These are phyloP conservation scores for Tricholoma saponaceum DNA, from an alignment of 768 basidiomycete genomes.

Conservation along the genomic window DNA sequence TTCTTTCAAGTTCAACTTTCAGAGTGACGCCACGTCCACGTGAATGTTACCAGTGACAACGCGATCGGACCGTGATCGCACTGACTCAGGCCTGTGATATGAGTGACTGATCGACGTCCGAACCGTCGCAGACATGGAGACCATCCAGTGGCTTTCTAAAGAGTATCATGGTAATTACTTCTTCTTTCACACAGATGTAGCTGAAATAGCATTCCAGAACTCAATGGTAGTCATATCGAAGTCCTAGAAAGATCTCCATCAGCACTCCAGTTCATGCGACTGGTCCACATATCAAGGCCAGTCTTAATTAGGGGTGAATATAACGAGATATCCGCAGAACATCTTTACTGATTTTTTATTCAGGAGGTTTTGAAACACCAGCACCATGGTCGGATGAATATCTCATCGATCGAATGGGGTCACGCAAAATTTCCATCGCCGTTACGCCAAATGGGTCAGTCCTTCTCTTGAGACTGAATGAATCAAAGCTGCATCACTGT, in stretches of 20 bases:
- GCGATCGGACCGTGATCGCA: too few relatives aligned
- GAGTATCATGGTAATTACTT: slow-evolving; percentile 37
- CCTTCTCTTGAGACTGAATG: background rate
- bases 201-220: slow-evolving; percentile 31
- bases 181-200: background rate
- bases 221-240: slow-evolving; percentile 54
- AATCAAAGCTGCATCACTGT: slow-evolving; percentile 8
- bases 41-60: too few relatives aligned
- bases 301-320: slow-evolving; percentile 63
- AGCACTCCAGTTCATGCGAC: slow-evolving; percentile 62
- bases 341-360: background rate
- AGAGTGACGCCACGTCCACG: background rate
- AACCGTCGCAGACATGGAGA: background rate
- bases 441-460: slow-evolving; percentile 81
- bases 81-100: too few relatives aligned
- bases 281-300: slow-evolving; percentile 68
- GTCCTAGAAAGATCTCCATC: slow-evolving; percentile 54
- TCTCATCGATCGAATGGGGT: slow-evolving; percentile 51
- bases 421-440: slow-evolving; percentile 61
- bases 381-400: slow-evolving; percentile 67
- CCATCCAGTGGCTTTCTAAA: slow-evolving; percentile 27
- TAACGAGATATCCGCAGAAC: background rate
- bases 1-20: too few relatives aligned
- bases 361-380: slow-evolving; percentile 45
- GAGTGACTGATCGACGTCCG: too few relatives aligned